Evolutionary conservation across 2,329 filamentous ascomycete species (phyloP), one percentile per base, ranked within the genome.

Genomic region (Achaetomium macrosporum): DNA sequence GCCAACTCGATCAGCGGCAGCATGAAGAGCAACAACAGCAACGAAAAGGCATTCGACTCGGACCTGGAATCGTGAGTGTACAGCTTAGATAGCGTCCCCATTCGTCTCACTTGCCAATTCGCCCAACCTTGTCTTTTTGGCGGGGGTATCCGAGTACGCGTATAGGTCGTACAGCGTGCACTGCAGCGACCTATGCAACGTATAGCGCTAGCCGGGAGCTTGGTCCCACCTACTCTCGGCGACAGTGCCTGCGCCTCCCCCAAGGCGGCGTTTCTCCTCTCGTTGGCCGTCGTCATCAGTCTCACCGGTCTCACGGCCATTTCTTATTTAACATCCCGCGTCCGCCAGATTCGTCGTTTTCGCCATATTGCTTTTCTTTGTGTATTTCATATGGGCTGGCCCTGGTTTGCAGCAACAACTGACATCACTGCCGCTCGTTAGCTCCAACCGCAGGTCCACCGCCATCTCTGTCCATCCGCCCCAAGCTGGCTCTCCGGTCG

Each of bases 401-500:
- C 51, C 39, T 51, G 44, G 40, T 19, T 15, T 41, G 49, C 25
- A 39, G 30, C 52, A 20, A 13, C 45, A 50, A 55, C 52, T 57
- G 52, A 55, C 51, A 50, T 47, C 46, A 53, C 29, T 45, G 16
- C 29, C 49, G n/a, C 46, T 55, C 52, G 52, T 53, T 19, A 56
- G 53, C 46, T 47, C 47, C 44, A 44, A 56, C 47, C 50, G 19
- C 45, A 70, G 71, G 59, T 78, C 78, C 56, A 73, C 75, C 50
- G 68, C 77, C 51, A 70, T 78, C 50, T 79, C 79, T 41, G 73
- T 78, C 29, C 81, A 82, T 66, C 78, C 82, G 49, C 85, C 85
- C 33, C 83, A 87, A 62, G 76, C 80, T 63, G 83, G 82, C 57
- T 82, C 86, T 66, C 73, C 70, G 17, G 73, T 74, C 54, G 61